Evolutionary conservation across 805 yeast species (phyloP).

Genomic region (Myxozyma neotropica): DNA sequence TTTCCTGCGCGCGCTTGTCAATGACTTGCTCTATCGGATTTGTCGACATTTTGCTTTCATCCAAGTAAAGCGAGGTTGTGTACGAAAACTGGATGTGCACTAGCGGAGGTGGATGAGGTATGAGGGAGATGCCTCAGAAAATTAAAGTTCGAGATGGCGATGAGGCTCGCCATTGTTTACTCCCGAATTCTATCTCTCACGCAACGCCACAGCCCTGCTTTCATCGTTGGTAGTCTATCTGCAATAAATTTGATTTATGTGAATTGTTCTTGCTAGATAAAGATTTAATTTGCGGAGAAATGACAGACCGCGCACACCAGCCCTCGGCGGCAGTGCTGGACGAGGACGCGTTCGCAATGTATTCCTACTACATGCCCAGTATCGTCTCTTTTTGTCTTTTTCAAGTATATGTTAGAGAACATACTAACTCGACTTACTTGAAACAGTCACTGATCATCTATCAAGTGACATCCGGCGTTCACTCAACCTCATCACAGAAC

Average conservation of each 20-base stretch:
- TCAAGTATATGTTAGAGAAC: background rate
- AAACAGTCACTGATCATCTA: slow-evolving; percentile 29
- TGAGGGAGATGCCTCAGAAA: no score
- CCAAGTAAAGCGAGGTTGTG: background rate
- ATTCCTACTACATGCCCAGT: slow-evolving; percentile 30
- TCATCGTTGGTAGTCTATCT: no score
- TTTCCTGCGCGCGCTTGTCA: slow-evolving; percentile 9
- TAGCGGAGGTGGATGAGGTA: no score
- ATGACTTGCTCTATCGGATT: background rate
- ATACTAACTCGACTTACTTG: background rate
- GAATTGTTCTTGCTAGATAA: no score
- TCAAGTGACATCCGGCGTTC: slow-evolving; percentile 28
- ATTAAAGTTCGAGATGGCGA: background rate
- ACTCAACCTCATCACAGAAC: slow-evolving; percentile 11
- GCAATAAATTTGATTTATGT: no score
- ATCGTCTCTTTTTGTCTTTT: background rate
- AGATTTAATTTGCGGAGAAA: no score
- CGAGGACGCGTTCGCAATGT: slow-evolving; percentile 30
- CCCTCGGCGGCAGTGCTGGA: slow-evolving; percentile 10
- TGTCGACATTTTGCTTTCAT: background rate
- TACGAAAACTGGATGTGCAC: no score
- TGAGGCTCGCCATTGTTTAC: background rate
- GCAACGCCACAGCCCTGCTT: background rate
- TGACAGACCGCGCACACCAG: background rate
- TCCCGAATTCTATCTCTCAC: background rate